Base-by-base conservation (phyloP, 306 rosid genomes). In the Nissolia schottii region DNA sequence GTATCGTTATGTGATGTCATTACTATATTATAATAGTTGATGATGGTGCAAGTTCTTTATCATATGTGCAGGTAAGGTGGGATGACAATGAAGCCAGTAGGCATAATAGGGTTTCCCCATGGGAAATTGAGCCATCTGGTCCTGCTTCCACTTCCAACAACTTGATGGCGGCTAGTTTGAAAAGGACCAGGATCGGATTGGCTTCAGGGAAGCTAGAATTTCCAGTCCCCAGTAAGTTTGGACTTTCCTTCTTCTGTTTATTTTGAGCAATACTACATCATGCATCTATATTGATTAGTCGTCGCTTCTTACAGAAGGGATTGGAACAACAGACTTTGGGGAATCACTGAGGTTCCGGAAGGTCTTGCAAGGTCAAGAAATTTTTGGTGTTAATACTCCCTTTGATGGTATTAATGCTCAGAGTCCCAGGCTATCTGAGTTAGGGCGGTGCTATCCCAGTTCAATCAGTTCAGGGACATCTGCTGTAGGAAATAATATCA, bases 361-460 rank as follows among this genome's bases (percentile, higher is more conserved):
- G 99, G 99, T 95, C 99, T 95, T 95, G 99, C 99, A 95, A 95
- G 99, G 99, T 95, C 99, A 95, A 95, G 99, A 95, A 95, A 89
- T 95, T 84, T 81, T 78, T 45, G 86, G 93, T 80, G 84, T 77
- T 76, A 90, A 82, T 84, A 76, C 85, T 66, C 89, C 83, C 46
- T 79, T 63, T 37, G 86, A 92, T 70, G 85, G 88, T 25, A 64
- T 81, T 16, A 84, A 82, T 65, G 69, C 77, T 79, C 84, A 41
- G 56, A 84, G 75, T 80, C 89, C 71, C 48, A 79, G 71, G 54
- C 85, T 90, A 54, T 80, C 83, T 9, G 93, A 87, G 72, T 70
- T 85, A 28, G 84, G 93, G 88, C 85, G 94, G 70, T 67, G 86
- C 71, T 85, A 81, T 85, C 89, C 89, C 28, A 83, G 92, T 87